Conservation (phyloP, 192 early-diverging fungal species). For the Coemansia sp. region DNA sequence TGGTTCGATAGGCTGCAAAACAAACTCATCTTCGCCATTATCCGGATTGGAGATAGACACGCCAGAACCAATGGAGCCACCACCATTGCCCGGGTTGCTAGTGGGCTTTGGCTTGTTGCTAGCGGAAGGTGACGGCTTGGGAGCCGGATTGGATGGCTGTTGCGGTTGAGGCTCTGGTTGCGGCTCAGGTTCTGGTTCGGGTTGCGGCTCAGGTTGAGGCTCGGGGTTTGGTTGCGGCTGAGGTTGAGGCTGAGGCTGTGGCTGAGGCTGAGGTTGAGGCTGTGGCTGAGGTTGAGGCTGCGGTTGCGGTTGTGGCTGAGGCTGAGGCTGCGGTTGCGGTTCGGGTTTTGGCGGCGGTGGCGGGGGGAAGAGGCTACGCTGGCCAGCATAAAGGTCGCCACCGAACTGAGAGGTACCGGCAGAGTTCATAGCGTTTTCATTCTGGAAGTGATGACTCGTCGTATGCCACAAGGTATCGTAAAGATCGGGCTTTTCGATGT, state of each 20-base stretch:
- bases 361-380: not conserved
- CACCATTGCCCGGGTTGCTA: not conserved
- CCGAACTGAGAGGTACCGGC: constrained; percentile 10
- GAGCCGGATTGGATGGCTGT: not conserved
- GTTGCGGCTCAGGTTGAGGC: not conserved
- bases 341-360: not conserved
- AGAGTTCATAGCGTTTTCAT: constrained; percentile 2
- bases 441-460: constrained; percentile 18
- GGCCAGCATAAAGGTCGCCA: constrained; percentile 15
- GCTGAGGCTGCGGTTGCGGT: not conserved
- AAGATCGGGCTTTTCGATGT: constrained; percentile 8
- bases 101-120: not conserved
- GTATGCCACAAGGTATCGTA: constrained; percentile 4
- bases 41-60: not conserved
- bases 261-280: not conserved
- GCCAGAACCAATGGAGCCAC: not conserved
- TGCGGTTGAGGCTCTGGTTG: not conserved
- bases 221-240: not conserved
- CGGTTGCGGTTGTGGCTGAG: not conserved
- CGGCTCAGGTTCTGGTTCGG: not conserved
- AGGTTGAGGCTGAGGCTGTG: not conserved
- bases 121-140: not conserved
- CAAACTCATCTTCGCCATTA: not conserved
- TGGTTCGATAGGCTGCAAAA: not conserved
- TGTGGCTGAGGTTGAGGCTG: not conserved